Percentiles rank a stretch among this genome's conserved stretches.
phyloP scores from a whole-genome alignment of 192 early-diverging fungal genomes.

The Lunasporangiospora selenospora region DNA sequence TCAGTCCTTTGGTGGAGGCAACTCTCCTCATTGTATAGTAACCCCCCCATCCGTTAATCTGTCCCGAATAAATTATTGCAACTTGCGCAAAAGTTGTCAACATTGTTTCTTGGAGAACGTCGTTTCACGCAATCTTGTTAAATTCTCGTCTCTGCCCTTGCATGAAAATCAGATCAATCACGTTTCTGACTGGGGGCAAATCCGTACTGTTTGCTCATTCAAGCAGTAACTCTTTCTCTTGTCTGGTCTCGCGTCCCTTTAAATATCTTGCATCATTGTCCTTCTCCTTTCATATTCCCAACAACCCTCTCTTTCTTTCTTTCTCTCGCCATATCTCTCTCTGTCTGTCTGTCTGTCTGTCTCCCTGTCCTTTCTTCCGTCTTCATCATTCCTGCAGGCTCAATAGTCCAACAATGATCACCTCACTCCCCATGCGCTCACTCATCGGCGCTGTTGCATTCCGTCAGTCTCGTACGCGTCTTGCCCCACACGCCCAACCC shows the following conservation, averaged over 20 bases:
- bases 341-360: neutral
- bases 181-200: neutral
- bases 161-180: neutral
- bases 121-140: neutral
- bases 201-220: neutral
- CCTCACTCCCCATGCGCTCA: conserved; percentile 15
- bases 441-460: neutral
- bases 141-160: neutral
- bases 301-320: neutral
- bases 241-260: neutral
- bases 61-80: too few species aligned
- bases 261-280: neutral
- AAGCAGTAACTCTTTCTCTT: neutral
- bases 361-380: neutral
- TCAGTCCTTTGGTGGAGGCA: conserved; percentile 5
- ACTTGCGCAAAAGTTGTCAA: neutral
- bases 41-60: too few species aligned
- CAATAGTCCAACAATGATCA: conserved; percentile 8
- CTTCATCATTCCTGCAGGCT: neutral
- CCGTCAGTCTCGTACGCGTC: neutral
- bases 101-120: neutral
- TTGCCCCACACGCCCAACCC: neutral
- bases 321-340: neutral
- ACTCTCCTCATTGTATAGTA: too few species aligned
- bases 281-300: neutral